Base-by-base conservation (phyloP, 2,329 filamentous ascomycete genomes). In the Cadophora luteo-olivacea region DNA sequence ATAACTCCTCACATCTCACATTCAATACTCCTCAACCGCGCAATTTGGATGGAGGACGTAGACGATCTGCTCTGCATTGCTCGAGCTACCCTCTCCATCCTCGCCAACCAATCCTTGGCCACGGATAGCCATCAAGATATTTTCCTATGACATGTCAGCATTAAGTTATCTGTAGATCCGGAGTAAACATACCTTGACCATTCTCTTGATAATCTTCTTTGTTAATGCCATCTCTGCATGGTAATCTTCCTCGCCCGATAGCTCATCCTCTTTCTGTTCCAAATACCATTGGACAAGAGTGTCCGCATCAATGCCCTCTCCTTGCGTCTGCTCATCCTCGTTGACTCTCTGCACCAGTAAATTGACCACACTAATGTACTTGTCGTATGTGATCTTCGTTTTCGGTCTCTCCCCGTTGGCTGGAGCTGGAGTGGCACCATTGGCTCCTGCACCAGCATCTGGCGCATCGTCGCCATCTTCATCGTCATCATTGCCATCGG, bases 1-100 rank as follows among this genome's bases (percentile, higher is more conserved):
- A 33, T 24, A 25, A 22, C 49, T 29, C 22, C 16, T 66, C 64
- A 62, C 16, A 32, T 65, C 51, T 51, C 55, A 61, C 33, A 65
- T 33, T 69, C 58, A 76, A 64, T 75, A 74, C 69, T 79, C 77
- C 72, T 97, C 94, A 11, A 97, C 85, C 0, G 92, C 92, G 78
- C 93, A 97, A 81, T 98, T 98, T 68, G 96, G 96, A 82, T 99
- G 96, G 73, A 99, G 78, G 32, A 97, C 92, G 78, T 97, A 99
- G 64, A 96, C 86, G 4, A 92, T 84, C 76, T 84, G 84, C 72
- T 82, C 82, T 12, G 78, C 78, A 33, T 73, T 69, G 19, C 82
- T 79, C 25, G 84, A 81, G 58, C 79, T 78, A 52, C 80, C 81
- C 72, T 85, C 77, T 77, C 83, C 80, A 73, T 82, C 74, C 77